phyloP scores from a whole-genome alignment of 306 rosid species.

The Dalbergia oliveri region DNA sequence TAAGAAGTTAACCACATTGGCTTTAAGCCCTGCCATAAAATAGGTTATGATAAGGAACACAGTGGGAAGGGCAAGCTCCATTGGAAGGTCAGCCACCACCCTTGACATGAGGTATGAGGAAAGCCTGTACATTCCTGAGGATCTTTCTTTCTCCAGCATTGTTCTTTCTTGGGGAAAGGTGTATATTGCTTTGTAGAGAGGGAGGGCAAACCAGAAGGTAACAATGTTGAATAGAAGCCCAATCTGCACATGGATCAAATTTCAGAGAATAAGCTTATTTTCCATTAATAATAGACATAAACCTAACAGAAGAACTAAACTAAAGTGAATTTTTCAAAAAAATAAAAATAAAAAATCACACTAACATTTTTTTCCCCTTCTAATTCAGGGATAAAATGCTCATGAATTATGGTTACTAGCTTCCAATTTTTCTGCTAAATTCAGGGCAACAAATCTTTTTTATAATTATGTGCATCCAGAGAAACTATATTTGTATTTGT shows the following conservation, averaged over 20 bases:
- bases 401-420: no score
- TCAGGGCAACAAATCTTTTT: no score
- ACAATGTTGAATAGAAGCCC: slow-evolving; percentile 48
- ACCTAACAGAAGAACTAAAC: no score
- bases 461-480: no score
- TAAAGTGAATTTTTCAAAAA: no score
- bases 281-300: no score
- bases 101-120: slow-evolving; percentile 76
- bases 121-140: slow-evolving; percentile 77
- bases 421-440: no score
- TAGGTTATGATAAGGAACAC: slow-evolving; percentile 58
- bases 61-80: slow-evolving; percentile 75
- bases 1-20: slow-evolving; percentile 32
- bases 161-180: slow-evolving; percentile 71
- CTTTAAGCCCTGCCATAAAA: slow-evolving; percentile 69
- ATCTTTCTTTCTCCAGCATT: slow-evolving; percentile 73
- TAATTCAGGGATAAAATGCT: no score
- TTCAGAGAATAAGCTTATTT: no score
- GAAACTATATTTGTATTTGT: no score
- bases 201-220: slow-evolving; percentile 61
- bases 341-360: no score
- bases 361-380: no score
- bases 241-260: slow-evolving; percentile 45
- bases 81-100: slow-evolving; percentile 64
- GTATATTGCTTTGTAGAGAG: slow-evolving; percentile 71